phyloP scores from a whole-genome alignment of 345 rosid genomes.

The Syzygium oleosum region DNA sequence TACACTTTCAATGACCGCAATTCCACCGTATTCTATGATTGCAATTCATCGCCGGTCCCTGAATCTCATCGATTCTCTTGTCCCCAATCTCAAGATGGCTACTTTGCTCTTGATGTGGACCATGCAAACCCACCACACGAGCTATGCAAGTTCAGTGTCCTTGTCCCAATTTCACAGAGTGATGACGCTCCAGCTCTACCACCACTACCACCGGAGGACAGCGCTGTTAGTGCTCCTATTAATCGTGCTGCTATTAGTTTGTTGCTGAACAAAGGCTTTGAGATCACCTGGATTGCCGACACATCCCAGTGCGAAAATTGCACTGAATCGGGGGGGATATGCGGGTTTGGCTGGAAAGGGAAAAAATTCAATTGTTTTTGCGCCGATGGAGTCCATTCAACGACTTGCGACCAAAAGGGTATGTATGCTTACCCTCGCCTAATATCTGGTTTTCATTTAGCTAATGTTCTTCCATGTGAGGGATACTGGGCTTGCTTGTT shows the following conservation, averaged over 20 bases:
- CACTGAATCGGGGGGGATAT: background rate
- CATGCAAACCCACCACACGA: rapidly evolving
- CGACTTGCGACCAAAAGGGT: background rate
- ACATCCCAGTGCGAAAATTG: background rate
- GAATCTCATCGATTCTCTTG: rapidly evolving
- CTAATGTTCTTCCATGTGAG: background rate
- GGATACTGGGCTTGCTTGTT: background rate
- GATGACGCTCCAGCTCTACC: rapidly evolving
- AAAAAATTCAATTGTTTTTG: background rate
- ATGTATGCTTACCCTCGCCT: background rate
- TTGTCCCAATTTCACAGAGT: background rate
- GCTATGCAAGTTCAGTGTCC: rapidly evolving
- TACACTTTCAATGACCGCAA: rapidly evolving
- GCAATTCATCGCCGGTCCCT: rapidly evolving
- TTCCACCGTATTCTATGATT: background rate
- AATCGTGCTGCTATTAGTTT: background rate
- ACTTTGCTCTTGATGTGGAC: background rate
- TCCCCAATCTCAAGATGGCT: rapidly evolving
- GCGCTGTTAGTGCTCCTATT: no score
- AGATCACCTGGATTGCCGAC: background rate
- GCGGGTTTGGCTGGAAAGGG: background rate
- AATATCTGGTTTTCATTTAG: background rate
- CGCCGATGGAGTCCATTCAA: background rate
- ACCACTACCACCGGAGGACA: background rate
- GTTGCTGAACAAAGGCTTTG: background rate